Conservation (phyloP, 73 alveolate species). For the Effrenium voratum region DNA sequence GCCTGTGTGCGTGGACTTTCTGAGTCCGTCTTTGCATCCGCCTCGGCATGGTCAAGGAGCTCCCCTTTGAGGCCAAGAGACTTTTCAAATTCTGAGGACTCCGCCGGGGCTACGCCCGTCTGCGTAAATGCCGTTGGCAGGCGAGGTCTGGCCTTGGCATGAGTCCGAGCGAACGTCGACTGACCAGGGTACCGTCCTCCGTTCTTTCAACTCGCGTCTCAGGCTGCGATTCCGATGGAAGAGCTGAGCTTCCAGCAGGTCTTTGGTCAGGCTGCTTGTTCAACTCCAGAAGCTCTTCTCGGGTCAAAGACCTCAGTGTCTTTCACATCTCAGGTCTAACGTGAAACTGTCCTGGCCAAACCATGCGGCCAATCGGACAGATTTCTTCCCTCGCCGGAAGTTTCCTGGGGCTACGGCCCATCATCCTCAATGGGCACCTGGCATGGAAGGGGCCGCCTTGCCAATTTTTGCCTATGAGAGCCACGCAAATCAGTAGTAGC, state of each 20-base stretch:
- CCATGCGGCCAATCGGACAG: neutral
- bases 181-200: neutral
- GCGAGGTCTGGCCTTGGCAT: slow-evolving; percentile 54
- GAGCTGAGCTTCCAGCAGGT: neutral
- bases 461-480: no score
- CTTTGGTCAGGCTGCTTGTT: slow-evolving; percentile 72
- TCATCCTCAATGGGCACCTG: slow-evolving; percentile 80
- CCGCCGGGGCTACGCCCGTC: slow-evolving; percentile 50
- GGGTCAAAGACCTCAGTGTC: slow-evolving; percentile 37
- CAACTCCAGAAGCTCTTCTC: slow-evolving; percentile 46
- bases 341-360: no score
- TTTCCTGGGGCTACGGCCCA: slow-evolving; percentile 3
- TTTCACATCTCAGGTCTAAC: no score
- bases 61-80: no score
- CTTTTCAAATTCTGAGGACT: neutral
- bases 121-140: slow-evolving; percentile 84
- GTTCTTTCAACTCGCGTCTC: neutral
- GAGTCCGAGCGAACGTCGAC: neutral
- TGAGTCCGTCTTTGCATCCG: no score
- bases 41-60: no score
- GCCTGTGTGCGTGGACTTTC: no score
- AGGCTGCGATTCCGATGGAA: neutral
- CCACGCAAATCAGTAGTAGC: no score
- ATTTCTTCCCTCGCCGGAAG: neutral
- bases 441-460: neutral